Evolutionary conservation across 805 yeast species (phyloP), one percentile per base, ranked within the genome.

Genomic region (Ogataea trehalophila): DNA sequence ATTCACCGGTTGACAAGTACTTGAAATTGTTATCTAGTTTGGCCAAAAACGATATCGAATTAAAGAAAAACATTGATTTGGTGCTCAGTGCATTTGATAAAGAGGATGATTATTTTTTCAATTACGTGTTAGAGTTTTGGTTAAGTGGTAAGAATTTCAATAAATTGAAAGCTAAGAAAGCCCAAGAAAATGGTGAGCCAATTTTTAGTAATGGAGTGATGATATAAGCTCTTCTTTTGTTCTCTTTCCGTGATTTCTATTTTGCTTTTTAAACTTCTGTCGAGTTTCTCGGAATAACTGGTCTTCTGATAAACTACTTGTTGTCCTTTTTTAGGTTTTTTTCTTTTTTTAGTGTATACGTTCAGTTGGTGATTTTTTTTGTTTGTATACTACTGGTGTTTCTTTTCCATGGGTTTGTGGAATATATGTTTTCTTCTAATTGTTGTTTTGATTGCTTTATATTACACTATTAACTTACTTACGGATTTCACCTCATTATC

Each of bases 101-200:
- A 15, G 67, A 62, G 38, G 69, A 65, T 50, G 68, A 63, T 49
- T 57, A 50, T 46, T 65, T 65, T 38, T 63, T 65, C 43, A 56
- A 61, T 41, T 65, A 65, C 39, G 69, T 65, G 3, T 52, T 65
- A 14, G 65, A 62, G 46, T 59, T 63, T 43, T 65, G 69, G 69
- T 52, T 61, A 7, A 59, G 58, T 46, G 65, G 65, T 8, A 65
- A 62, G 50, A 60, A 60, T 23, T 62, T 55, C 47, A 64, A 58
- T 49, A 61, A 63, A 40, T 50, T 49, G 49, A 59, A 58, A 33
- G 56, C 59, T 8, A 47, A 54, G 46, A 60, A 58, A 39, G 51
- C 53, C 18, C 50, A 53, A 36, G 56, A 52, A 7, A 42, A 26
- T 26, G 31, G 31, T 4, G 31, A 26, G 31, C 31, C 29, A 13